Evolutionary conservation across 2,329 filamentous ascomycete genomes (phyloP).

Genomic region (Calonectria multiphialidica): DNA sequence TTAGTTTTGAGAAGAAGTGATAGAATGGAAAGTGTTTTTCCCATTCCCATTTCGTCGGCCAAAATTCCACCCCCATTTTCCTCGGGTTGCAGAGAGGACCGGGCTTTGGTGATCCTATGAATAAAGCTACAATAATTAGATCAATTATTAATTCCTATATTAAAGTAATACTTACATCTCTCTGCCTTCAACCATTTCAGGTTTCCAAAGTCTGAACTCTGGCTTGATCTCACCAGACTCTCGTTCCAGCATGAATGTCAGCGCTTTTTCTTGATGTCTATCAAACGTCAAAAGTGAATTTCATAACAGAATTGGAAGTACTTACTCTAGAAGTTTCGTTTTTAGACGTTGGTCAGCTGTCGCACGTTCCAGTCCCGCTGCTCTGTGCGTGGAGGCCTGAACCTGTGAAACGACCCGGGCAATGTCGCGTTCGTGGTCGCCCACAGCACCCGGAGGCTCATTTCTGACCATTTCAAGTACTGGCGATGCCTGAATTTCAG

Average conservation of each 20-base stretch:
- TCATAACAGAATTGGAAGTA: neutral
- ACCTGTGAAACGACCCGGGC: constrained; percentile 29
- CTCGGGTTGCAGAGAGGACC: constrained; percentile 42
- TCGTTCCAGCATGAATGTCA: constrained; percentile 53
- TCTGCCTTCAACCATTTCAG: constrained; percentile 39
- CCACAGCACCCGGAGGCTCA: neutral
- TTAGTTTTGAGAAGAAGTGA: constrained; percentile 60
- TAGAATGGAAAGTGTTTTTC: constrained; percentile 67
- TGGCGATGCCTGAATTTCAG: neutral
- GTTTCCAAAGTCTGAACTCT: constrained; percentile 49
- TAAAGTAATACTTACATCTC: constrained; percentile 33
- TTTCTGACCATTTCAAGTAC: constrained; percentile 5
- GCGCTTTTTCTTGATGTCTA: constrained; percentile 54
- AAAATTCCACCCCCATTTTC: constrained; percentile 61
- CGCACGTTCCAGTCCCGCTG: constrained; percentile 31
- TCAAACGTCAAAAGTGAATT: neutral
- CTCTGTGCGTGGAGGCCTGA: constrained; percentile 34
- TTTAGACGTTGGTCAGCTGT: constrained; percentile 38
- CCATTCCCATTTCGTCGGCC: constrained; percentile 73
- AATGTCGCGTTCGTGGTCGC: neutral
- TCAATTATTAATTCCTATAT: neutral
- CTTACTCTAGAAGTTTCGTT: constrained; percentile 41
- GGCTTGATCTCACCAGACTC: constrained; percentile 50
- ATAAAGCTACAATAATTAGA: constrained; percentile 43
- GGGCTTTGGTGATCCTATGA: constrained; percentile 54